phyloP scores from a whole-genome alignment of 345 rosid genomes.

The Excoecaria agallocha region DNA sequence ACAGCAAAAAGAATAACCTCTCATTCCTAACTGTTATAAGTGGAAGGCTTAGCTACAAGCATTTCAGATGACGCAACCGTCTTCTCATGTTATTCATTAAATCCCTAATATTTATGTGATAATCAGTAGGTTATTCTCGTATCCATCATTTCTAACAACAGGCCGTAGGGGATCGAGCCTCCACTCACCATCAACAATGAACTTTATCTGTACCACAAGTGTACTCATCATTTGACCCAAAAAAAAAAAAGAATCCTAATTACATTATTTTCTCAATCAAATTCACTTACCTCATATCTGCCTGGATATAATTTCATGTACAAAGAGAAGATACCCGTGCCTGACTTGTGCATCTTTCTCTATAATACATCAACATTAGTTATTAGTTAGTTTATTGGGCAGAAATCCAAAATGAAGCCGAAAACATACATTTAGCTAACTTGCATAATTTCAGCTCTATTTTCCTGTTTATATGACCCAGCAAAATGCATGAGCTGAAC shows the following conservation, averaged over 20 bases:
- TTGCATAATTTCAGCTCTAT: neutral
- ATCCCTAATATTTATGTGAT: constrained; percentile 30
- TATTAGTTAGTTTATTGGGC: neutral
- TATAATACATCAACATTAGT: constrained; percentile 26
- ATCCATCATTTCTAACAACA: constrained; percentile 50
- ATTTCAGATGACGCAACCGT: neutral
- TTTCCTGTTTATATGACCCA: neutral
- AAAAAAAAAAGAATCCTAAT: neutral
- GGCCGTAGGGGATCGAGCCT: constrained; percentile 89
- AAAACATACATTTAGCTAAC: neutral
- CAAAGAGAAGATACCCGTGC: constrained; percentile 61
- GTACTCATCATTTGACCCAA: neutral
- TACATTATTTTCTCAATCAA: neutral
- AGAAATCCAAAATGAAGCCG: neutral
- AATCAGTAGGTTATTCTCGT: constrained; percentile 75
- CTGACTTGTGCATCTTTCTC: constrained; percentile 90
- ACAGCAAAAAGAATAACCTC: neutral
- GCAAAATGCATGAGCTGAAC: neutral
- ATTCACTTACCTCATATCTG: constrained; percentile 62
- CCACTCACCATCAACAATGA: constrained; percentile 95
- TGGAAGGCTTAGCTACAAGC: too few relatives aligned
- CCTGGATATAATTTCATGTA: constrained; percentile 80
- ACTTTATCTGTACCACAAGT: constrained; percentile 61
- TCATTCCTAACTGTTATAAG: too few relatives aligned
- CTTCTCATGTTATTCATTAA: constrained; percentile 6